phyloP scores from a whole-genome alignment of 345 rosid genomes.

The Eutrema japonicum region DNA sequence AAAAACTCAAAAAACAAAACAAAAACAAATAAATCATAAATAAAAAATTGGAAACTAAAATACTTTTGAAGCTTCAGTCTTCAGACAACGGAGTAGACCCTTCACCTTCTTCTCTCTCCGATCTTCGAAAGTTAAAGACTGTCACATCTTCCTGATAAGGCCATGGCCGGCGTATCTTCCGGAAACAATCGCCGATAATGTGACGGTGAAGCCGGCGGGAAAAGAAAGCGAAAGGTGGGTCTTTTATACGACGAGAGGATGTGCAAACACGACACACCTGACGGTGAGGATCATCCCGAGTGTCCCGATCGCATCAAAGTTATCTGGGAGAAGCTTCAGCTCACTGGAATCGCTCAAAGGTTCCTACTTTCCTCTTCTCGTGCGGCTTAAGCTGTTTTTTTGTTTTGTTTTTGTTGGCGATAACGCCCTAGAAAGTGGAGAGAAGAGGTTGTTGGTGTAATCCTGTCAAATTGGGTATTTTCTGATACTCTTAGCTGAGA shows the following conservation, averaged over 20 bases:
- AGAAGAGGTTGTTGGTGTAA: background rate
- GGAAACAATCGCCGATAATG: background rate
- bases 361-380: conserved; percentile 27
- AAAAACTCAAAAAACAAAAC: background rate
- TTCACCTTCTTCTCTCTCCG: background rate
- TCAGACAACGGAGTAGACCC: background rate
- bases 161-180: conserved; percentile 17
- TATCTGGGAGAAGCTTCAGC: conserved; percentile 73
- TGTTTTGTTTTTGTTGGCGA: background rate
- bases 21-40: background rate
- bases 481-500: conserved; percentile 16
- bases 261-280: conserved; percentile 76
- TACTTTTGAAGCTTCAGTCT: conserved; percentile 3
- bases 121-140: conserved; percentile 12
- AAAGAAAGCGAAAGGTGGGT: conserved; percentile 59
- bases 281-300: conserved; percentile 69
- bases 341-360: conserved; percentile 67
- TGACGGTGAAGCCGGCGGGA: background rate
- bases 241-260: conserved; percentile 78
- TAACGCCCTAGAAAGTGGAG: conserved; percentile 21
- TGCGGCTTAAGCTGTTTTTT: background rate
- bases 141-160: background rate
- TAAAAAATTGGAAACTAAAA: background rate
- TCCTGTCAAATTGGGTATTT: conserved; percentile 11
- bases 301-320: conserved; percentile 71